phyloP scores from a whole-genome alignment of 1,284 basidiomycete genomes.

The Ustanciosporium gigantosporum region DNA sequence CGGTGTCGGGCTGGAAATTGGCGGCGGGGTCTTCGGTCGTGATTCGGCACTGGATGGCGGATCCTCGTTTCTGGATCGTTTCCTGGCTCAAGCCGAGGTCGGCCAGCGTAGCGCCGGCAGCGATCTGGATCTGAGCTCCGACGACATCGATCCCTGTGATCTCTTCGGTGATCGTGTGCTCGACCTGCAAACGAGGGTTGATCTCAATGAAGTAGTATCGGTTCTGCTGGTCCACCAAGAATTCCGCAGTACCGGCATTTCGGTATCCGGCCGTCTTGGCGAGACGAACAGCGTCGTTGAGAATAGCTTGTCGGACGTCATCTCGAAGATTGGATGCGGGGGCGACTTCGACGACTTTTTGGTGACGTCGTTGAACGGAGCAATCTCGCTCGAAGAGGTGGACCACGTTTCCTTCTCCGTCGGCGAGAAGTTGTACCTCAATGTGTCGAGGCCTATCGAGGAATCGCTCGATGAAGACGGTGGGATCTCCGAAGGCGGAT shows the following conservation, averaged over 20 bases:
- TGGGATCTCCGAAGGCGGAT: constrained; percentile 91
- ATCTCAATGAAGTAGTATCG: constrained; percentile 97
- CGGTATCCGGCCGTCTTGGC: constrained; percentile 99
- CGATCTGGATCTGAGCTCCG: constrained; percentile 93
- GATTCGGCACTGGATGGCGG: constrained; percentile 97
- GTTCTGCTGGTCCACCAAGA: constrained; percentile 92
- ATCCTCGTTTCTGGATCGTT: constrained; percentile 91
- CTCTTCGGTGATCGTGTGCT: constrained; percentile 97
- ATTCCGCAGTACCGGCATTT: constrained; percentile 97
- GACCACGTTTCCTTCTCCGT: constrained; percentile 99
- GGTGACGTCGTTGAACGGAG: constrained; percentile 98
- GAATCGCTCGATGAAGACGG: constrained; percentile 99
- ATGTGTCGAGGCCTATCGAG: constrained; percentile 95
- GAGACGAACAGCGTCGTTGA: constrained; percentile 93
- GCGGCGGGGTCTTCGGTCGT: constrained; percentile 95
- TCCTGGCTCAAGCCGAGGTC: constrained; percentile 97
- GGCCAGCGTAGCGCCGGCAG: constrained; percentile 90
- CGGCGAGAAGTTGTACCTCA: constrained; percentile 98
- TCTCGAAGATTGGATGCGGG: constrained; percentile 93
- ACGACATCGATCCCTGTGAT: constrained; percentile 97
- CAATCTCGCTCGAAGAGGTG: constrained; percentile 99
- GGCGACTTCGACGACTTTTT: constrained; percentile 99
- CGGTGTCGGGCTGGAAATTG: constrained; percentile 96
- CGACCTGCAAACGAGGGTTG: constrained; percentile 98
- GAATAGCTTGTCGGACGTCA: constrained; percentile 90